Evolutionary conservation across 2,329 filamentous ascomycete genomes (phyloP).

Genomic region (Aspergillus sergii): DNA sequence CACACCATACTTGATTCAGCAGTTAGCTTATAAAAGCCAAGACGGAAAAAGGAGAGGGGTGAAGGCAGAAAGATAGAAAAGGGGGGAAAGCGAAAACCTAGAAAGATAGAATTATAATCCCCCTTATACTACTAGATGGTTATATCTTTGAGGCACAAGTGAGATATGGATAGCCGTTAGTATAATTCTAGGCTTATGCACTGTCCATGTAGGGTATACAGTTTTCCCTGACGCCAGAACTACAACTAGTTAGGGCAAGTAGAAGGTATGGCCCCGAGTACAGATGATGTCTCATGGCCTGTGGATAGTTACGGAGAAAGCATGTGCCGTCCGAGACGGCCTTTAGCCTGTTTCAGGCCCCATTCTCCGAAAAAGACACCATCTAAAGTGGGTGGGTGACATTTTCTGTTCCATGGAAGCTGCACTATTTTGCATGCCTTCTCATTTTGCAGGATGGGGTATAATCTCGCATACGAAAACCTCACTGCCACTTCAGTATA

Average conservation of each 20-base stretch:
- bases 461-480: background rate
- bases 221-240: background rate
- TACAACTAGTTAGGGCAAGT: background rate
- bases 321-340: slow-evolving; percentile 24
- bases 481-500: background rate
- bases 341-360: slow-evolving; percentile 32
- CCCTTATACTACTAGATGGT: background rate
- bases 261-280: background rate
- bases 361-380: slow-evolving; percentile 23
- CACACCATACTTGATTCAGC: slow-evolving; percentile 16
- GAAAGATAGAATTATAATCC: background rate
- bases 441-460: background rate
- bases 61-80: slow-evolving; percentile 5
- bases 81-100: slow-evolving; percentile 1
- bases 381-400: slow-evolving; percentile 9
- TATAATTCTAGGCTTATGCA: slow-evolving; percentile 5
- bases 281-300: background rate
- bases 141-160: background rate
- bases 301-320: slow-evolving; percentile 6
- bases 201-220: slow-evolving; percentile 9
- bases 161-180: background rate
- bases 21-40: slow-evolving; percentile 13
- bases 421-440: background rate
- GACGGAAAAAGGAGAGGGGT: slow-evolving; percentile 18
- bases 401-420: slow-evolving; percentile 12